Percentiles rank a stretch among this genome's conserved stretches.
Conservation (phyloP, 192 early-diverging fungal species). For the Fimicolochytrium jonesii region DNA sequence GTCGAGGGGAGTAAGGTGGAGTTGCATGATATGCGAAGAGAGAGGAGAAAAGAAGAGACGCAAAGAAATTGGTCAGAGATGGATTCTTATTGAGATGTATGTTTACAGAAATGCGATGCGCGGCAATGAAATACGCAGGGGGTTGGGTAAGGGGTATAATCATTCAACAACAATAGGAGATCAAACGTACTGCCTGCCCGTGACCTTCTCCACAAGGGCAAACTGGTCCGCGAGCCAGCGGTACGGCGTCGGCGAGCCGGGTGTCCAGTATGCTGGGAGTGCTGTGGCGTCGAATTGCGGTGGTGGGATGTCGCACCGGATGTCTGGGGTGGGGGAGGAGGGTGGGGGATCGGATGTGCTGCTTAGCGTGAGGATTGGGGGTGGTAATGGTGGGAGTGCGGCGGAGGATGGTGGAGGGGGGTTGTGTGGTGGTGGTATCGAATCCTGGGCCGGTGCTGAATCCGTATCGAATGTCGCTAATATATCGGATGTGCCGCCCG, state of each 20-base stretch:
- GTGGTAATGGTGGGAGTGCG: no score
- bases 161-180: not conserved
- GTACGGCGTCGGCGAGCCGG: slow-evolving; percentile 11
- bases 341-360: no score
- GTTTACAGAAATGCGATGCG: not conserved
- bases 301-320: no score
- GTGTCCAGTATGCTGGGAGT: slow-evolving; percentile 9
- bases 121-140: not conserved
- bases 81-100: not conserved
- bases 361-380: no score
- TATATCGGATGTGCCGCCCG: not conserved
- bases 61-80: not conserved
- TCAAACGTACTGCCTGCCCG: slow-evolving; percentile 6
- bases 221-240: slow-evolving; percentile 19
- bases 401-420: not conserved
- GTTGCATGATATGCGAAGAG: not conserved
- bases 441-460: not conserved
- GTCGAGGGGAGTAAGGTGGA: no score
- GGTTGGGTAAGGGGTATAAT: not conserved
- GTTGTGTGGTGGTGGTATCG: not conserved
- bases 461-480: not conserved
- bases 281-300: no score
- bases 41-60: not conserved
- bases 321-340: no score
- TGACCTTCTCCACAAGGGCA: not conserved